phyloP scores from a whole-genome alignment of 2,329 filamentous ascomycete species.

The Penicillium verrucosum region DNA sequence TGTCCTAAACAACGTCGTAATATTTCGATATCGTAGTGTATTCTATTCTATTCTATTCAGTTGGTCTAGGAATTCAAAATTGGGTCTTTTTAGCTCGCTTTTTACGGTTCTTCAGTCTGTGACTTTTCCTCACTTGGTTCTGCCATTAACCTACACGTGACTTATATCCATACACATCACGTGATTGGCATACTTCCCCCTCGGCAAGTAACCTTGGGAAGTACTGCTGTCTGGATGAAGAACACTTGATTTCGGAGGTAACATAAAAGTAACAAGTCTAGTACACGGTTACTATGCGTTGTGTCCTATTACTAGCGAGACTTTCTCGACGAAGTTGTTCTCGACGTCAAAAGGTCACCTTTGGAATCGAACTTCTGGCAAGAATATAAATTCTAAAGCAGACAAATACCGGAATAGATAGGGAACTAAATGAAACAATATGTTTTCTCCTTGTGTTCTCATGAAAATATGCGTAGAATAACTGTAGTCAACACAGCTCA shows the following conservation, averaged over 20 bases:
- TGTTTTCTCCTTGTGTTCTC: neutral
- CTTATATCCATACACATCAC: neutral
- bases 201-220: neutral
- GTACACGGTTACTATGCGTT: neutral
- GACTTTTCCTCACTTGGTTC: neutral
- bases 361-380: neutral
- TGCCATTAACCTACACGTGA: conserved; percentile 3
- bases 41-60: neutral
- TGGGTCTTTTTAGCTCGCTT: neutral
- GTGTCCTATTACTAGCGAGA: neutral
- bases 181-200: conserved; percentile 5
- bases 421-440: neutral
- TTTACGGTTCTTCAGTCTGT: neutral
- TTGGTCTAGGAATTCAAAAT: neutral
- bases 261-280: neutral
- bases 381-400: neutral
- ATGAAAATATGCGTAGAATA: neutral
- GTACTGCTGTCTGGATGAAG: neutral
- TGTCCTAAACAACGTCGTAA: neutral
- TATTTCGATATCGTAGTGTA: neutral
- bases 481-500: neutral
- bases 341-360: neutral
- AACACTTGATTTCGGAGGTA: neutral
- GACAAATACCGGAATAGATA: neutral
- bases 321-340: neutral